These are phyloP conservation scores for Xylariaceae sp. DNA, from an alignment of 2,329 filamentous ascomycete genomes.

Conservation along the genomic window DNA sequence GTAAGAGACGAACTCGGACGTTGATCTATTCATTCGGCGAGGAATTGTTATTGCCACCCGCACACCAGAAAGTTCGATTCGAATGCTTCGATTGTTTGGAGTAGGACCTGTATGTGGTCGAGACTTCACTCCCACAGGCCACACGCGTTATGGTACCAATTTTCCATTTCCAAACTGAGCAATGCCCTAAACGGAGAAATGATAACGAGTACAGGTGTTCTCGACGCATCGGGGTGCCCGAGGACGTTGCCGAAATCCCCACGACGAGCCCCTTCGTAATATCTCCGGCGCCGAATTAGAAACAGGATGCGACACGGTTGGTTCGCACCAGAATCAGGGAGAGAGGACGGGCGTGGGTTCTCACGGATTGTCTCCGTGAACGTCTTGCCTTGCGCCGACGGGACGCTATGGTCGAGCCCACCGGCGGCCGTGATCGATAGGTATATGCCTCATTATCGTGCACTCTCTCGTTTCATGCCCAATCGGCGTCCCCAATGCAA, in stretches of 20 bases:
- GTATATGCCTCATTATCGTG: not conserved
- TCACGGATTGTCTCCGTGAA: not conserved
- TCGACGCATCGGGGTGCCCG: not conserved
- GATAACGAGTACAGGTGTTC: not conserved
- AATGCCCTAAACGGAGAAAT: not conserved
- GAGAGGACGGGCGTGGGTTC: not conserved
- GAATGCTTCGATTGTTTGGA: not conserved
- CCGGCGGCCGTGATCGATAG: too few relatives aligned
- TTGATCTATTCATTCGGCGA: too few relatives aligned
- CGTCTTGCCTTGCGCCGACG: not conserved
- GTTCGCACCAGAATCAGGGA: not conserved
- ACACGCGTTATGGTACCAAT: not conserved
- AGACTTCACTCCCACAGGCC: not conserved
- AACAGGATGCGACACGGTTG: not conserved
- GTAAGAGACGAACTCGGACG: too few relatives aligned
- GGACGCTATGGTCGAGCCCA: not conserved
- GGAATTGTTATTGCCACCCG: too few relatives aligned
- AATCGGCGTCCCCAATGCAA: slow-evolving; percentile 3
- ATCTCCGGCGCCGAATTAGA: not conserved
- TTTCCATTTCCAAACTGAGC: not conserved
- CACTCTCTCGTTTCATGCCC: slow-evolving; percentile 10
- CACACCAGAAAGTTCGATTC: not conserved
- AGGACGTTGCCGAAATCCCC: slow-evolving; percentile 2
- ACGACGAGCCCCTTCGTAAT: not conserved
- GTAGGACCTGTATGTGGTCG: not conserved